Conservation (phyloP, 1,139 yeast species). For the Yamadazyma triangularis region DNA sequence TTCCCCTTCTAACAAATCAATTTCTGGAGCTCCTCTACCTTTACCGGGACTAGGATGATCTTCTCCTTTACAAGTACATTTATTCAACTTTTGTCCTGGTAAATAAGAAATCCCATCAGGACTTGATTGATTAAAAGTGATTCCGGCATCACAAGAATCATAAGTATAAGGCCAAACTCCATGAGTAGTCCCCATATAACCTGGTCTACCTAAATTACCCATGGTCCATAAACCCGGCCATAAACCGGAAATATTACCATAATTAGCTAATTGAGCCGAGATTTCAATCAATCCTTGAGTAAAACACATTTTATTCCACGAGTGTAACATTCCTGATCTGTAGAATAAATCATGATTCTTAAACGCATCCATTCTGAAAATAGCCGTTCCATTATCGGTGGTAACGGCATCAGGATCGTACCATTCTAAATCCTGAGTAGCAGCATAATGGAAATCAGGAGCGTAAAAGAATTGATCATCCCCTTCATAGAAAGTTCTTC, state of each 20-base stretch:
- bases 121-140: slow-evolving; percentile 82
- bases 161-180: slow-evolving; percentile 93
- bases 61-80: slow-evolving; percentile 70
- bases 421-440: slow-evolving; percentile 84
- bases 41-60: slow-evolving; percentile 76
- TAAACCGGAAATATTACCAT: slow-evolving; percentile 64
- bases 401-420: slow-evolving; percentile 78
- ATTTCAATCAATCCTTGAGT: slow-evolving; percentile 72
- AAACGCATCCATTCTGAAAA: slow-evolving; percentile 68
- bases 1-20: slow-evolving; percentile 79
- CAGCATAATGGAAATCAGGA: slow-evolving; percentile 71
- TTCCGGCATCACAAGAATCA: slow-evolving; percentile 78
- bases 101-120: slow-evolving; percentile 76
- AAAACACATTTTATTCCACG: slow-evolving; percentile 81
- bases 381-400: slow-evolving; percentile 63
- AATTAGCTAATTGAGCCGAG: slow-evolving; percentile 67
- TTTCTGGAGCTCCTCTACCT: slow-evolving; percentile 90
- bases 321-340: slow-evolving; percentile 80
- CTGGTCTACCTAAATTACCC: slow-evolving; percentile 85
- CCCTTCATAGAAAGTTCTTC: slow-evolving; percentile 76
- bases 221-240: slow-evolving; percentile 94
- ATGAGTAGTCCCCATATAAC: slow-evolving; percentile 71
- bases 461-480: slow-evolving; percentile 85
- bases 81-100: slow-evolving; percentile 69
- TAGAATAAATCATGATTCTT: slow-evolving; percentile 68